Conservation (phyloP, 2,329 filamentous ascomycete species). For the Fusarium oligoseptatum region DNA sequence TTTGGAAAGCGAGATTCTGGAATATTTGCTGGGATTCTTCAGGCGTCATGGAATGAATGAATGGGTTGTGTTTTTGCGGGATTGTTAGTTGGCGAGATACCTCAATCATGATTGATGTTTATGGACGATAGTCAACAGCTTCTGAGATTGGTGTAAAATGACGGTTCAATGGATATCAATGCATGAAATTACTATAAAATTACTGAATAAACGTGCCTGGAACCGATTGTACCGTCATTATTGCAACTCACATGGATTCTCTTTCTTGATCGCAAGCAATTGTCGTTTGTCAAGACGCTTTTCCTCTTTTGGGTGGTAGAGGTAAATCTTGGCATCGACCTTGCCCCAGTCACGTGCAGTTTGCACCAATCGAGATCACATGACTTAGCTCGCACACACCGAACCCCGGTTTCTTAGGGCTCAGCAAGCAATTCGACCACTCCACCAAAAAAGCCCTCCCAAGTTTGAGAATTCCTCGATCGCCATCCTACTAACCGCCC, state of each 20-base stretch:
- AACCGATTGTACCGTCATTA: background rate
- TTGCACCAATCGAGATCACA: constrained; percentile 37
- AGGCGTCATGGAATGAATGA: constrained; percentile 41
- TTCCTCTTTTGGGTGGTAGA: background rate
- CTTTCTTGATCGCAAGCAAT: background rate
- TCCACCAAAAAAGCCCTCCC: constrained; percentile 55
- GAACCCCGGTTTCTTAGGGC: constrained; percentile 52
- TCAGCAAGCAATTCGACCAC: constrained; percentile 49
- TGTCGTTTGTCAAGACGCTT: background rate
- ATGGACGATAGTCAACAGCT: constrained; percentile 6
- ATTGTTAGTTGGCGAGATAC: constrained; percentile 44
- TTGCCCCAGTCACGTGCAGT: constrained; percentile 44
- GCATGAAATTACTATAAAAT: background rate
- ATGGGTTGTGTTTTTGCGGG: constrained; percentile 28
- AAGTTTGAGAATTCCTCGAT: constrained; percentile 53
- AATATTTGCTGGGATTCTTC: constrained; percentile 17
- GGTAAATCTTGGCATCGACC: constrained; percentile 9
- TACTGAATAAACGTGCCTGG: too few relatives aligned
- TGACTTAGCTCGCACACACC: constrained; percentile 46
- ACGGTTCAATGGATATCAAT: background rate
- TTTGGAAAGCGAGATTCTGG: constrained; percentile 28
- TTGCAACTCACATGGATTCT: background rate
- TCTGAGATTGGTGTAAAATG: background rate
- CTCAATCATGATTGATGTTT: constrained; percentile 45
- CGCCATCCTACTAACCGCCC: constrained; percentile 56